Base-by-base conservation (phyloP, 257 asterid species). In the Rehmannia glutinosa region DNA sequence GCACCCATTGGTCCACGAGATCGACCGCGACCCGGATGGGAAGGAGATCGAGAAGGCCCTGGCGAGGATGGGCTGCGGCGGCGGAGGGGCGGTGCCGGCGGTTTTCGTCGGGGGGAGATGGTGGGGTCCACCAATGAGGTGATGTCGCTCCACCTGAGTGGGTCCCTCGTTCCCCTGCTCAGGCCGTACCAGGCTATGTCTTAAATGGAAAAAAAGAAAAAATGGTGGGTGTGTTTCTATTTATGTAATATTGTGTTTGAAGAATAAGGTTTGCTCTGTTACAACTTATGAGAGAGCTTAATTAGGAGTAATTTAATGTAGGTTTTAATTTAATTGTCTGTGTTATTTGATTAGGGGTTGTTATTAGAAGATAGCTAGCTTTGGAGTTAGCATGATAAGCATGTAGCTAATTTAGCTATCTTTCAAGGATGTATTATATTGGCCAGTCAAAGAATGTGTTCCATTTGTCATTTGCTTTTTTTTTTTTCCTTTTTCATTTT, bases 121-220 rank as follows among this genome's bases (percentile, higher is more conserved):
- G 72, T 88, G 27, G 95, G 95, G 0, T 88, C 95, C 33, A 88
- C 95, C 73, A 84, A 84, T 38, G 94, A 88, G 83, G 90, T 88
- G 25, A 88, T 88, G 96, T 86, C 96, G 1, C 94, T 82, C 68
- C 96, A 86, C 78, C 81, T 88, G 36, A 84, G 91, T 62, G 95
- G 96, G 38, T 71, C 86, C 2, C 87, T 88, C 59, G 39, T 74
- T 27, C 82, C 78, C 9, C 68, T 77, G n/a, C 79, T 88, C 70
- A 64, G 74, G 68, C 88, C 87, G 0, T 77, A 77, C 13, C 83
- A 65, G 24, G 15, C 65, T 32, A 43, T 71, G 55, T 58, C 78
- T 8, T 36, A n/a, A n/a, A n/a, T n/a, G n/a, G n/a, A n/a, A n/a
- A n/a, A n/a, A n/a, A n/a, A n/a, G 24, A 70, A 35, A 55, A 3